Conservation (phyloP, 2,329 filamentous ascomycete genomes). For the Hymenoscyphus fraxineus region DNA sequence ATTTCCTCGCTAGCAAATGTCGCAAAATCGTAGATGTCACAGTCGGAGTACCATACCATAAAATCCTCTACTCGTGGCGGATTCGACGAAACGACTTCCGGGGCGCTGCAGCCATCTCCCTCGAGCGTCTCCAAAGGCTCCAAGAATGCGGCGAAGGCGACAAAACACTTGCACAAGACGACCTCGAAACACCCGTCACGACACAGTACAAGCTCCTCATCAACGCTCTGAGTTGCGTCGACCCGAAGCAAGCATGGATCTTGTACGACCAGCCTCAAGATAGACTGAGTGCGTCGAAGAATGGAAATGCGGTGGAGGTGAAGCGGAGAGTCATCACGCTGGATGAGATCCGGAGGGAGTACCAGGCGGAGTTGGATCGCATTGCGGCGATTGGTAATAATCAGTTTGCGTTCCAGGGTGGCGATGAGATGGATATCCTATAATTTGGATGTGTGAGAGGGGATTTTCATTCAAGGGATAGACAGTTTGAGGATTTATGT, state of each 20-base stretch:
- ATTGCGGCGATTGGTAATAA: slow-evolving; percentile 85
- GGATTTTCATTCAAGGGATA: background rate
- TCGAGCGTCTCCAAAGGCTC: slow-evolving; percentile 62
- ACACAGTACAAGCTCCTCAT: slow-evolving; percentile 86
- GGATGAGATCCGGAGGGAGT: slow-evolving; percentile 81
- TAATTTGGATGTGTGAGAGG: slow-evolving; percentile 18
- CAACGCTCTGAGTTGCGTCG: slow-evolving; percentile 85
- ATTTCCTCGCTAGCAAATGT: slow-evolving; percentile 69
- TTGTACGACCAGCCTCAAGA: slow-evolving; percentile 47
- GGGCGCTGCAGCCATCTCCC: slow-evolving; percentile 62
- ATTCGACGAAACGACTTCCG: slow-evolving; percentile 85
- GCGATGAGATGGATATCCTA: slow-evolving; percentile 40
- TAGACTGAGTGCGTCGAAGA: slow-evolving; percentile 18
- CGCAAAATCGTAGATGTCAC: slow-evolving; percentile 63
- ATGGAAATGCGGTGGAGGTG: slow-evolving; percentile 10
- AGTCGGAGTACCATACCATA: slow-evolving; percentile 70
- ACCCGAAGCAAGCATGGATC: slow-evolving; percentile 78
- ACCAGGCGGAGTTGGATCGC: slow-evolving; percentile 84
- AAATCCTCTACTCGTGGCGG: slow-evolving; percentile 88
- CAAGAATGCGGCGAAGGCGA: slow-evolving; percentile 57
- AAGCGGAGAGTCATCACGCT: slow-evolving; percentile 80
- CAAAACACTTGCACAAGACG: slow-evolving; percentile 47
- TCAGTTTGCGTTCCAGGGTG: slow-evolving; percentile 70
- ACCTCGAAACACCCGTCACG: slow-evolving; percentile 60
- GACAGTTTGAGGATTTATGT: background rate